Conservation (phyloP, 345 rosid species). For the Syzygium grande region DNA sequence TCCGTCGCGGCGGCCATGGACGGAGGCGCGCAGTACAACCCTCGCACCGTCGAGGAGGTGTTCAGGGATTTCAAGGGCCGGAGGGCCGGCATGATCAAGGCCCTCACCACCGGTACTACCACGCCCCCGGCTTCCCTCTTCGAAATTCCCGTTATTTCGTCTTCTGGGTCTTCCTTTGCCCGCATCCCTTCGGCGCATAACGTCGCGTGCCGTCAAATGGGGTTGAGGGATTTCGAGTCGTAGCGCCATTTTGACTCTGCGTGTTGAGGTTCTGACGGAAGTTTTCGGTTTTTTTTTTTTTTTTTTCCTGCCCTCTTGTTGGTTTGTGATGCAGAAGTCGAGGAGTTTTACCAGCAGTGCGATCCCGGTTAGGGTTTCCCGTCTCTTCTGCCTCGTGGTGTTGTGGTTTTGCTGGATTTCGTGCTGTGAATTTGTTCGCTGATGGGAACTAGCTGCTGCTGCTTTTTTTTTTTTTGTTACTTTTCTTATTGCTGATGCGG, state of each 20-base stretch:
- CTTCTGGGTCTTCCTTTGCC: no score
- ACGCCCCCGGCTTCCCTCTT: no score
- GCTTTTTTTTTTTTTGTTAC: background rate
- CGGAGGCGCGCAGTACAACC: conserved; percentile 46
- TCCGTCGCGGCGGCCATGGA: conserved; percentile 20
- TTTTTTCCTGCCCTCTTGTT: background rate
- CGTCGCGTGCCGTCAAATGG: background rate
- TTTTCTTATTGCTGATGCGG: background rate
- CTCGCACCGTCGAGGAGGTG: conserved; percentile 72
- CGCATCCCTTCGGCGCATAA: background rate
- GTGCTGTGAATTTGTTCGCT: background rate
- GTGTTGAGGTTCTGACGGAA: background rate
- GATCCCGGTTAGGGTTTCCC: conserved; percentile 53
- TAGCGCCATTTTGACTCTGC: background rate
- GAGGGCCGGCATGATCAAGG: conserved; percentile 60
- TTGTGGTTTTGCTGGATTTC: background rate
- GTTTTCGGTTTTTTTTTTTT: background rate
- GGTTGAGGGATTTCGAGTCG: background rate
- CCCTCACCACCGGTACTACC: conserved; percentile 46
- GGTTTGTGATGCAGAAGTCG: conserved; percentile 40
- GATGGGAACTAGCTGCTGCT: background rate
- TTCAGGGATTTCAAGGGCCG: conserved; percentile 70
- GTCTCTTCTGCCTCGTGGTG: background rate
- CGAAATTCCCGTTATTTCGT: no score
- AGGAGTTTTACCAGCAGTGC: conserved; percentile 64